Evolutionary conservation across 1,284 basidiomycete species (phyloP), one percentile per base, ranked within the genome.

Genomic region (Ceratobasidium sp.): DNA sequence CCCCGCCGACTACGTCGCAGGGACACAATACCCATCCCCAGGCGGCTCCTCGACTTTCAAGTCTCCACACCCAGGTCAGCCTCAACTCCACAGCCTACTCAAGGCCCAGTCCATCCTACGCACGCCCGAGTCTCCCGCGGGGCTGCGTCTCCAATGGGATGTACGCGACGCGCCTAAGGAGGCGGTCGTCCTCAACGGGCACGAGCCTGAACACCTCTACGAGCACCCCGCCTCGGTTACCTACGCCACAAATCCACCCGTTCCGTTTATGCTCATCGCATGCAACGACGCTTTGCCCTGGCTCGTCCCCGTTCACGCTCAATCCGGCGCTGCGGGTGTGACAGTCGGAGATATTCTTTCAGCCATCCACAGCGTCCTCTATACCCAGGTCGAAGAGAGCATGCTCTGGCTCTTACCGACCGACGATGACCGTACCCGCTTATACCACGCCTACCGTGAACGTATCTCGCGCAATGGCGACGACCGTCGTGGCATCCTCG

Each of bases 41-140:
- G n/a, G n/a, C n/a, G 13, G 13, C 51, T 39, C 71, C 23, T 55
- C 73, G 20, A 44, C 73, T 1, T 2, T 23, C 23, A 63, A 51
- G 26, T 76, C 73, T 13, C 73, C 73, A 5, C 73, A 18, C 13
- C 20, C 63, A 3, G 39, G 40, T 49, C 61, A 42, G 40, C 49
- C 53, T 39, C 63, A 76, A 40, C 73, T 76, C 18, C 73, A 76
- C 42, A 7, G 13, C 6, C 13, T 76, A 12, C 51, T 76, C 51
- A 76, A 76, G 51, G 73, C 61, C 7, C 61, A 56, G 39, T 76
- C 73, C 2, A 76, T 76, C 73, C 44, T 76, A 12, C 73, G 51
- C 39, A 76, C 73, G 49, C 73, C 73, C 51, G 73, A 76, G 39
- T 76, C 73, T 10, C 73, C 73, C 23, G 46, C 61, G 6, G 73